A percentile compares a stretch with the other conserved stretches of the same genome.
These are phyloP conservation scores for Pythium phragmitis DNA, from an alignment of 352 stramenopile genomes.

Conservation along the genomic window DNA sequence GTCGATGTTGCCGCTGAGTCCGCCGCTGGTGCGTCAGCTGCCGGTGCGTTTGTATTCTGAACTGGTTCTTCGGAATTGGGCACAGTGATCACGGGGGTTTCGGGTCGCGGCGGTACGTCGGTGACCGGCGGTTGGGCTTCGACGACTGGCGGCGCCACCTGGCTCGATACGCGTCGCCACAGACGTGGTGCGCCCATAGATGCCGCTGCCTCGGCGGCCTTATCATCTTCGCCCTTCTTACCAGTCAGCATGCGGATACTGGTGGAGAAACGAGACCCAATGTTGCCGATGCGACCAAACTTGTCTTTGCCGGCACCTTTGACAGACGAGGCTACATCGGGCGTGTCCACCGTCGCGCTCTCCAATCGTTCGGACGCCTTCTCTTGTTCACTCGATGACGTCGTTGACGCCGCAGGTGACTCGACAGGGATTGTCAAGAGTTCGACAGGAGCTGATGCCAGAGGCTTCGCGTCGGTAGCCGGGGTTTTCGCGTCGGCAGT, in stretches of 20 bases:
- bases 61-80: slow-evolving; percentile 16
- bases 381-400: slow-evolving; percentile 9
- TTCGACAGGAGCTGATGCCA: neutral
- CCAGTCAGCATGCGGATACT: slow-evolving; percentile 55
- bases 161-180: slow-evolving; percentile 14
- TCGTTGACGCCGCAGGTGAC: slow-evolving; percentile 12
- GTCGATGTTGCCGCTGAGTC: neutral
- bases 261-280: slow-evolving; percentile 73
- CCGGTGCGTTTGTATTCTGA: neutral
- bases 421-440: slow-evolving; percentile 11
- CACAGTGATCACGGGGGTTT: slow-evolving; percentile 15
- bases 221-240: slow-evolving; percentile 21
- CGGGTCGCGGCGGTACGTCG: slow-evolving; percentile 7
- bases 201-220: slow-evolving; percentile 22
- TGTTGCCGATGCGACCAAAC: slow-evolving; percentile 55
- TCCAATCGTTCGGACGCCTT: slow-evolving; percentile 11
- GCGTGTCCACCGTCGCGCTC: slow-evolving; percentile 16
- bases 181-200: slow-evolving; percentile 17
- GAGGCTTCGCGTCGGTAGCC: too few relatives aligned
- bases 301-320: slow-evolving; percentile 54
- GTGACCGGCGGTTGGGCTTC: too few relatives aligned
- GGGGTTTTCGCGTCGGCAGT: slow-evolving; percentile 11
- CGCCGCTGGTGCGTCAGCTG: neutral
- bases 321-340: slow-evolving; percentile 43
- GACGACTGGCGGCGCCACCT: slow-evolving; percentile 6